A percentile compares a stretch with the other conserved stretches of the same genome.
Evolutionary conservation across 331 rosid species (phyloP).

Genomic region (Malus hybrid): DNA sequence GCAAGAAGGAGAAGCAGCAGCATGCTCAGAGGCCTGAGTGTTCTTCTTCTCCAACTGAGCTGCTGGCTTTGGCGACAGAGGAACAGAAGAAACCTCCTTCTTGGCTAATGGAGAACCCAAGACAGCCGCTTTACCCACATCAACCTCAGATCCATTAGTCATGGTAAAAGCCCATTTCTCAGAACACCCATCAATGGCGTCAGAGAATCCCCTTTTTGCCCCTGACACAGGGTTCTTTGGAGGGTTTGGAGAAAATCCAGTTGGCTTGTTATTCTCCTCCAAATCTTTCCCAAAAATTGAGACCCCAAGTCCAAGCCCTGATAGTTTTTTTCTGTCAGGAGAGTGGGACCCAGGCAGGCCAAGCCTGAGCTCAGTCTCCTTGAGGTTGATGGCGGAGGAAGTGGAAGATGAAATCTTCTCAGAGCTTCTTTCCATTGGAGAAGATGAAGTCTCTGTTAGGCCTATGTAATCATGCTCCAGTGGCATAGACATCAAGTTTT

Average conservation of each 20-base stretch:
- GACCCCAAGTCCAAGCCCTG: conserved; percentile 17
- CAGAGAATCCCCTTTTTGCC: conserved; percentile 77
- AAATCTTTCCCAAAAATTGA: conserved; percentile 59
- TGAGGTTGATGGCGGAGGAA: conserved; percentile 51
- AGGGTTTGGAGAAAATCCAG: conserved; percentile 36
- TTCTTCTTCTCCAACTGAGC: conserved; percentile 58
- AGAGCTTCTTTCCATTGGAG: conserved; percentile 53
- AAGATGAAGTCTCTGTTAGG: conserved; percentile 48
- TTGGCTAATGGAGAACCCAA: conserved; percentile 44
- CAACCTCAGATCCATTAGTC: conserved; percentile 48
- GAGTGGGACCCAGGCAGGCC: conserved; percentile 76
- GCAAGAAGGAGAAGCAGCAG: conserved; percentile 67
- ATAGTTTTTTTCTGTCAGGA: conserved; percentile 49
- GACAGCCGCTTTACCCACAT: conserved; percentile 35
- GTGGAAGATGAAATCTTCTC: conserved; percentile 43
- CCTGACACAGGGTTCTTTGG: conserved; percentile 55
- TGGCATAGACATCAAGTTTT: conserved; percentile 53
- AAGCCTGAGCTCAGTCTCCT: conserved; percentile 89
- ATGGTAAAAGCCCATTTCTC: conserved; percentile 53
- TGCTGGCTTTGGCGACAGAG: conserved; percentile 33
- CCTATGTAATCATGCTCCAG: conserved; percentile 81
- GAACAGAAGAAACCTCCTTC: conserved; percentile 44
- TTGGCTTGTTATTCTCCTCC: conserved; percentile 45
- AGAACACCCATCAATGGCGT: conserved; percentile 52
- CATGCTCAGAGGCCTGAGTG: conserved; percentile 45